A percentile compares a stretch with the other conserved stretches of the same genome.
phyloP scores from a whole-genome alignment of 768 basidiomycete species.

The Russula sp. region DNA sequence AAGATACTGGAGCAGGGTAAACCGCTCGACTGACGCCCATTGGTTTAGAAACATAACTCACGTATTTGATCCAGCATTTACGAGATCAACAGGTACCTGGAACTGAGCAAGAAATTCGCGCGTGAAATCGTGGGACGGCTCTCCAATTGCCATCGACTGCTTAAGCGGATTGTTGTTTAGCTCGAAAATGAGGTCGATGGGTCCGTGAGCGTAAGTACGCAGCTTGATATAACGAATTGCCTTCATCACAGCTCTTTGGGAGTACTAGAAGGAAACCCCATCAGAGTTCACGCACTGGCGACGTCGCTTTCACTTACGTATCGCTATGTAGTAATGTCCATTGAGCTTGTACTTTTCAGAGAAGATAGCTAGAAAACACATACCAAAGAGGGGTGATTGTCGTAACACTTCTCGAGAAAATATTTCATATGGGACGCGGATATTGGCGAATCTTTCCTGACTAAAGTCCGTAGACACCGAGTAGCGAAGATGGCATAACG shows the following conservation, averaged over 20 bases:
- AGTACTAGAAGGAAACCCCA: constrained; percentile 41
- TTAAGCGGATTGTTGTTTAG: constrained; percentile 65
- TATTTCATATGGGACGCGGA: constrained; percentile 45
- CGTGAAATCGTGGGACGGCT: constrained; percentile 49
- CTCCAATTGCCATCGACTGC: constrained; percentile 39
- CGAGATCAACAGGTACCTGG: constrained; percentile 42
- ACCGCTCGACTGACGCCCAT: constrained; percentile 5
- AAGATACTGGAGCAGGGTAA: constrained; percentile 36
- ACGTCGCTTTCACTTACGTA: constrained; percentile 41
- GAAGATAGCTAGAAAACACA: constrained; percentile 27
- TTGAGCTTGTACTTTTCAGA: constrained; percentile 10
- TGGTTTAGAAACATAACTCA: constrained; percentile 31
- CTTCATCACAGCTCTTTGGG: constrained; percentile 73
- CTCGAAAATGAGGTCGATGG: constrained; percentile 55
- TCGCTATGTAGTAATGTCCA: constrained; percentile 36
- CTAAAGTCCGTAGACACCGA: constrained; percentile 58
- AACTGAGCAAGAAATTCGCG: constrained; percentile 51
- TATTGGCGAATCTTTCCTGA: constrained; percentile 57
- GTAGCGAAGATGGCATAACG: constrained; percentile 68
- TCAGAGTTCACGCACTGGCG: neutral
- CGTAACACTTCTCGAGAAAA: constrained; percentile 53
- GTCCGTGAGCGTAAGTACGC: constrained; percentile 56
- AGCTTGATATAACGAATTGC: constrained; percentile 72
- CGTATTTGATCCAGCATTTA: constrained; percentile 36
- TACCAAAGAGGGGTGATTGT: constrained; percentile 64